Evolutionary conservation across 257 asterid genomes (phyloP), one percentile per base, ranked within the genome.

Genomic region (Solanum lycopersicoides): DNA sequence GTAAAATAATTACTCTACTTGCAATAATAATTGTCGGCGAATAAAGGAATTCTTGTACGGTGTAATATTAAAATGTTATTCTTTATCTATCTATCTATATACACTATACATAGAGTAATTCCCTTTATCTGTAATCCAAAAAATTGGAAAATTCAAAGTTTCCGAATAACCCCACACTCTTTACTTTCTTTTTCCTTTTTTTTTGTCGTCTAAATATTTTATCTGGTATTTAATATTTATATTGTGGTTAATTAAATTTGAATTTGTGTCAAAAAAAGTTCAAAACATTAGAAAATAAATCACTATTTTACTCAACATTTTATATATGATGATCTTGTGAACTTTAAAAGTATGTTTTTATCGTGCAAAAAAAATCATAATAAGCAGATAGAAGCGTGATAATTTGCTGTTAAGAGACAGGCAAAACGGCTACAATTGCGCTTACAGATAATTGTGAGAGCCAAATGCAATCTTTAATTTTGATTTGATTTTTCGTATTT

Each of bases 111-210:
- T n/a, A 65, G 72, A 65, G 72, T n/a, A 63, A 28, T 45, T 79
- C 42, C 66, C 85, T 82, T 82, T 50, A 50, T 82, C 69, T 82
- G 42, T 82, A 82, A 50, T 82, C 45, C 85, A 50, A 80, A 80
- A 80, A 30, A 50, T 80, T 80, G 85, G 39, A 32, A 32, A 50
- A 82, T 28, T 4, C 18, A 50, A 82, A 82, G 28, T 79, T 45
- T 44, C 3, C 13, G 0, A 82, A 32, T 82, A 50, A 30, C 44
- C 45, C 71, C 32, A 18, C 69, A 50, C 12, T 50, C 32, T 12
- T 12, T 30, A 82, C 85, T 82, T 50, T 20, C 25, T 20, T 20
- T 56, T 56, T 53, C 23, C 15, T 47, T 47, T 47, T 53, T 20
- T 56, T 20, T 20, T 20, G 0, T 20, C 1, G 25, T 56, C 21